Conservation (phyloP, 1,139 yeast species). For the Protomyces arabidopsidicola region DNA sequence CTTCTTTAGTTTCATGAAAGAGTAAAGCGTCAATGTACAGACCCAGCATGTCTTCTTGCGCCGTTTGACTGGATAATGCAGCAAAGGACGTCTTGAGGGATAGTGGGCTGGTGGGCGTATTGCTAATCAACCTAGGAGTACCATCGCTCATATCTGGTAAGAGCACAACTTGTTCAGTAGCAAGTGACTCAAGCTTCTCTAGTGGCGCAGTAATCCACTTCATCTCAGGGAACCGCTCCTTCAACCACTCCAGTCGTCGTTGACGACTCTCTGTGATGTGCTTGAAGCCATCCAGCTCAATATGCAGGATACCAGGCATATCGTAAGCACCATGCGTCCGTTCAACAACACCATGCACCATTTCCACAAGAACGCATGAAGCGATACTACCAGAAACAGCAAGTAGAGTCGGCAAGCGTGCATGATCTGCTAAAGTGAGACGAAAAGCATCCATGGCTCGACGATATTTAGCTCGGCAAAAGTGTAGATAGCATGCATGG, state of each 20-base stretch:
- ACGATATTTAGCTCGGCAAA: conserved; percentile 15
- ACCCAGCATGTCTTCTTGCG: conserved; percentile 47
- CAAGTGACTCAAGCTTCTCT: conserved; percentile 2
- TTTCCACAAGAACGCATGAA: conserved; percentile 17
- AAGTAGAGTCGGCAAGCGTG: neutral
- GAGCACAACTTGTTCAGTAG: neutral
- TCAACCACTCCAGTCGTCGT: neutral
- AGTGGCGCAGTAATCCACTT: neutral
- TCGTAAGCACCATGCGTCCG: conserved; percentile 15
- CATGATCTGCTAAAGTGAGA: neutral
- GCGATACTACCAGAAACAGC: conserved; percentile 22
- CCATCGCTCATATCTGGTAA: neutral
- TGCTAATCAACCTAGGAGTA: neutral
- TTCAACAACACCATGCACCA: conserved; percentile 11
- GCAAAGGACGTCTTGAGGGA: neutral
- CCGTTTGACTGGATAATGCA: conserved; percentile 6
- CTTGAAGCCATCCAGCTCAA: neutral
- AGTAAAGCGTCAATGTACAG: conserved; percentile 51
- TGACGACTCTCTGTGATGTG: neutral
- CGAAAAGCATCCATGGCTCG: conserved; percentile 21
- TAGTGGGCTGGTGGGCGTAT: neutral
- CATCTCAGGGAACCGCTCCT: conserved; percentile 6
- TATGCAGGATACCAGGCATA: conserved; percentile 13
- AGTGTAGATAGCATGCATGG: conserved; percentile 17
- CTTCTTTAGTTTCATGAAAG: conserved; percentile 47